phyloP scores from a whole-genome alignment of 106 monocot species.

The Vanilla planifolia region DNA sequence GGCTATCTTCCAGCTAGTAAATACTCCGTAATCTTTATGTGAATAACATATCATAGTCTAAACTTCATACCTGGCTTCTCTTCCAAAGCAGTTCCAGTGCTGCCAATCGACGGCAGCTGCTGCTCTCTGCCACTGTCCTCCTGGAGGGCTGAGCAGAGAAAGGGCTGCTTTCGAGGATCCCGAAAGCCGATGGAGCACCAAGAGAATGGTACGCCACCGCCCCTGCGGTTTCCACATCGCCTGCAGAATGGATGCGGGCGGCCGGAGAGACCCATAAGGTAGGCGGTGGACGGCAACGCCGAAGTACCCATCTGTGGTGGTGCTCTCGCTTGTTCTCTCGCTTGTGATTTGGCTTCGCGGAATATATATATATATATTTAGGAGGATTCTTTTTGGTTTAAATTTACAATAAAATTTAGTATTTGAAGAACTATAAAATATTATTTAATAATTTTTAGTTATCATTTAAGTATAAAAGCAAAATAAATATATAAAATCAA shows the following conservation, averaged over 20 bases:
- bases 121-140: not conserved
- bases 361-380: too few species aligned
- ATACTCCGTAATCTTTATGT: too few species aligned
- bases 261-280: not conserved
- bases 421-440: too few species aligned
- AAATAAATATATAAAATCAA: too few species aligned
- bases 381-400: too few species aligned
- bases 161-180: not conserved
- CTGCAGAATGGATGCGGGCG: not conserved
- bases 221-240: not conserved
- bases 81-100: not conserved
- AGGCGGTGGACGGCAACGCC: not conserved
- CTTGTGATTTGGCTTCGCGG: too few species aligned
- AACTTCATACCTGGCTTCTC: not conserved
- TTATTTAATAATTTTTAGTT: too few species aligned
- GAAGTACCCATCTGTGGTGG: not conserved
- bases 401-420: too few species aligned
- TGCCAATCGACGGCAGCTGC: not conserved
- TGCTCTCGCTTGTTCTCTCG: not conserved
- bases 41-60: too few species aligned
- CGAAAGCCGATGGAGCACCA: not conserved
- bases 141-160: not conserved
- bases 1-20: too few species aligned
- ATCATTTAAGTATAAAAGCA: too few species aligned
- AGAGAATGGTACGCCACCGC: not conserved